Evolutionary conservation across 2,329 filamentous ascomycete genomes (phyloP).

Genomic region (Myotisia sp.): DNA sequence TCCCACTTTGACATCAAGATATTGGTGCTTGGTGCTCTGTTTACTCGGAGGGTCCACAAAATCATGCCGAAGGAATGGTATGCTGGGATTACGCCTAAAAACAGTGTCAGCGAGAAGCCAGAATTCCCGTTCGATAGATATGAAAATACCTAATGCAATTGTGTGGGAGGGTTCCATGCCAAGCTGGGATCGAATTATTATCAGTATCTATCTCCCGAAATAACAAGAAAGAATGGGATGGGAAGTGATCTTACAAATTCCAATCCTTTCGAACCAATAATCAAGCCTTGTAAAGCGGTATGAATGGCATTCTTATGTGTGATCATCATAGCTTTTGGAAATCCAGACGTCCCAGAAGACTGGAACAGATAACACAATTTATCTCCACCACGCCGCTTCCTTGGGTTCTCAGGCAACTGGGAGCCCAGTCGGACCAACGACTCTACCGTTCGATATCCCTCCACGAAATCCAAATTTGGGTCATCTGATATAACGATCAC

Average conservation of each 20-base stretch:
- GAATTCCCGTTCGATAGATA: not conserved
- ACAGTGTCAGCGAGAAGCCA: not conserved
- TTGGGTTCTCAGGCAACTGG: constrained; percentile 3
- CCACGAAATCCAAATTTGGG: constrained; percentile 6
- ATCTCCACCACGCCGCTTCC: constrained; percentile 6
- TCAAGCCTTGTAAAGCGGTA: constrained; percentile 8
- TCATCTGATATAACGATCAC: constrained; percentile 9
- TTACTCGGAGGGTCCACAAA: constrained; percentile 8
- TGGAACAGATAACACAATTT: constrained; percentile 9
- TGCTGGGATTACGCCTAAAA: constrained; percentile 6
- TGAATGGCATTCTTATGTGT: constrained; percentile 11
- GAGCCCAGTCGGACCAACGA: constrained; percentile 7
- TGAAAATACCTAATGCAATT: constrained; percentile 5
- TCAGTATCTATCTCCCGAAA: not conserved
- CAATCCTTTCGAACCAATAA: constrained; percentile 2
- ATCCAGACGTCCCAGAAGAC: constrained; percentile 9
- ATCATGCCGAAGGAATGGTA: constrained; percentile 10
- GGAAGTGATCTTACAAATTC: constrained; percentile 6
- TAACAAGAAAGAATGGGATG: not conserved
- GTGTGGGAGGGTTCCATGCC: not conserved
- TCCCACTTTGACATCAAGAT: constrained; percentile 10
- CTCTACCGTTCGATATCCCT: constrained; percentile 8
- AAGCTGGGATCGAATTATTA: constrained; percentile 4
- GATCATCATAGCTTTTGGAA: constrained; percentile 12
- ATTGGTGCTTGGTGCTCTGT: constrained; percentile 6